Evolutionary conservation across 106 monocot species (phyloP), one percentile per base, ranked within the genome.

Genomic region (Cymbidium sinense): DNA sequence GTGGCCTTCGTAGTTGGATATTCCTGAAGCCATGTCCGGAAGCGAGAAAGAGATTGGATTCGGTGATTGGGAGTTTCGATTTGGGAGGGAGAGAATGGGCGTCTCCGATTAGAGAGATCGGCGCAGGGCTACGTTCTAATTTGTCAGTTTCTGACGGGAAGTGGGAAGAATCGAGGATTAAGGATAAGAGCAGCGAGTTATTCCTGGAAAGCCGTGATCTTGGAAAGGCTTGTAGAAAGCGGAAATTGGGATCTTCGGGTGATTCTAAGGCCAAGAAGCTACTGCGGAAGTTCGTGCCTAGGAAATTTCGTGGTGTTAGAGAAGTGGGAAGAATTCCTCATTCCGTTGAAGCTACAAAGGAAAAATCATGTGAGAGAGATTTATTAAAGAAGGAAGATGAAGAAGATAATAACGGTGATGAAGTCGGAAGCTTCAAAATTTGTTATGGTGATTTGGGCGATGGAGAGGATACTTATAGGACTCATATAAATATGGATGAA

Each of bases 211-310:
- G 65, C 25, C 29, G 12, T 29, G 64, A 75, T 77, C 21, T 71
- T 64, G 70, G 55, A 12, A 20, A 43, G 17, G 51, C 43, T 70
- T 20, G 28, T n/a, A 62, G 61, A 5, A 62, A 62, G 61, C 8
- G 27, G 61, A 62, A 62, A 62, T 62, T 27, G 61, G 33, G 50
- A 23, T 75, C n/a, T 77, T 62, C 64, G 50, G 8, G 23, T 1
- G 77, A 78, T 28, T 41, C 36, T 7, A 81, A 84, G 71, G 61
- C 5, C 47, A 89, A 83, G 54, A 89, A 79, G 28, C 51, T 79
- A 19, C 81, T 76, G 25, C 76, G 37, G 47, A 89, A 77, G 37
- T 29, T 89, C 73, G n/a, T 86, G 15, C 34, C 28, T 30, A 83
- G 73, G 76, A 89, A 84, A 54, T 44, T 33, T 34, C 64, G 28